phyloP scores from a whole-genome alignment of 2,329 filamentous ascomycete species.

The Colletotrichum neosansevieriae region DNA sequence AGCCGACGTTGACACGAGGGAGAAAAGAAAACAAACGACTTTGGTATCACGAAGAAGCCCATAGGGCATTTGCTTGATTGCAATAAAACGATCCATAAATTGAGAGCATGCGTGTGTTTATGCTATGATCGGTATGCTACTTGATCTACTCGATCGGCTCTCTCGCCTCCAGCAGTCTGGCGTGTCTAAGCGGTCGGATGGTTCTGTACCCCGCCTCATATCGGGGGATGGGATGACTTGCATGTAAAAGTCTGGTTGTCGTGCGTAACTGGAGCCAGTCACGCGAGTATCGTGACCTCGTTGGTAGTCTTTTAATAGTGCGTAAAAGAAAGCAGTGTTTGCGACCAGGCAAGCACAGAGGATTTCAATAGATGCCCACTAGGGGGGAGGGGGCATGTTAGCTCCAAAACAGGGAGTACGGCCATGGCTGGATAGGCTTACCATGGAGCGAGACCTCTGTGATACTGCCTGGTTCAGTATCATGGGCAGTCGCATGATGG shows the following conservation, averaged over 20 bases:
- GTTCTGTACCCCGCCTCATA: conserved; percentile 3
- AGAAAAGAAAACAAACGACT: background rate
- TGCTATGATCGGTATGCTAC: conserved; percentile 26
- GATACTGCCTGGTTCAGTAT: conserved; percentile 47
- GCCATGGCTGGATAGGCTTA: conserved; percentile 9
- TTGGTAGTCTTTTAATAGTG: conserved; percentile 45
- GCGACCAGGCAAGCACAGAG: conserved; percentile 49
- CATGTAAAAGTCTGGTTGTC: conserved; percentile 35
- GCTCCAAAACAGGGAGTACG: no score
- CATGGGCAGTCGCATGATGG: conserved; percentile 47
- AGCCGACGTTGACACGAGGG: background rate
- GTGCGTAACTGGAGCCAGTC: conserved; percentile 27
- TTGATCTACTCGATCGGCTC: conserved; percentile 28
- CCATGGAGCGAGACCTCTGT: conserved; percentile 47
- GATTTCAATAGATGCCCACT: conserved; percentile 51
- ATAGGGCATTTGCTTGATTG: background rate
- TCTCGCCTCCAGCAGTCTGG: conserved; percentile 22
- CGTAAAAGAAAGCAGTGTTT: conserved; percentile 49
- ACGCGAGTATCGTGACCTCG: conserved; percentile 43
- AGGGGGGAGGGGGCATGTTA: background rate
- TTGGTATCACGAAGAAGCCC: background rate
- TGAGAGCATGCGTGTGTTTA: background rate
- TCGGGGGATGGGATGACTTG: conserved; percentile 32
- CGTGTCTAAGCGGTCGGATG: conserved; percentile 10
- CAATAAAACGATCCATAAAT: background rate